These are phyloP conservation scores for Cordyceps pruinosa DNA, from an alignment of 2,329 filamentous ascomycete species.

Conservation along the genomic window DNA sequence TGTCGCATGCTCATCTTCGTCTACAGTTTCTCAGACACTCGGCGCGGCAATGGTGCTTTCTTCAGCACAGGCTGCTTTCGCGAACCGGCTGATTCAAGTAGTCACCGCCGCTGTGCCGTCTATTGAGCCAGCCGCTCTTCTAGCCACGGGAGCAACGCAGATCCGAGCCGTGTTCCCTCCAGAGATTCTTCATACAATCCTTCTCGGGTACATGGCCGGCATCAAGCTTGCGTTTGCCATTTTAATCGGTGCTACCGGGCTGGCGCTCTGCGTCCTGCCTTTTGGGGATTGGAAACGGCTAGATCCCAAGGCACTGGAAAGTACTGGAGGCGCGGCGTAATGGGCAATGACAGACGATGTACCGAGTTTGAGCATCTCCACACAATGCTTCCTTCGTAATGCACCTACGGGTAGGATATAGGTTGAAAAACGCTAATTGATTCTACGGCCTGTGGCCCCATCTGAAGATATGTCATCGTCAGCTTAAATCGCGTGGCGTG, in stretches of 20 bases:
- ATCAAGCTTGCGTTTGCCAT: neutral
- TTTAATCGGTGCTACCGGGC: neutral
- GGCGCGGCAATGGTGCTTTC: neutral
- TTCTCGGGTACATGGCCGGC: neutral
- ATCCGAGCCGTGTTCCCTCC: neutral
- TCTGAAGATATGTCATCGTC: neutral
- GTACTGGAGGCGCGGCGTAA: neutral
- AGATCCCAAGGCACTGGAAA: neutral
- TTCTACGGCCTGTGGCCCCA: neutral
- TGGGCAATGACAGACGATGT: neutral
- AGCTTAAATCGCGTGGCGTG: neutral
- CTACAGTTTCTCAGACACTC: neutral
- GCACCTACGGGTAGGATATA: too few relatives aligned
- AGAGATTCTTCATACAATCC: neutral
- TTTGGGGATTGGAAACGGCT: neutral
- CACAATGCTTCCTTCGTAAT: neutral
- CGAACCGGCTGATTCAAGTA: neutral
- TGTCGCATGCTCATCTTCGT: neutral
- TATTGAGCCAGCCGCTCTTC: neutral
- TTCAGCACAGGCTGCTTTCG: neutral
- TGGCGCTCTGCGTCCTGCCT: neutral
- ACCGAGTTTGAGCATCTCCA: neutral
- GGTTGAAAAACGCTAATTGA: neutral
- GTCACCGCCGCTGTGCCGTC: neutral
- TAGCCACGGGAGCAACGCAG: neutral